These are phyloP conservation scores for Theobroma cacao DNA, from an alignment of 345 rosid genomes.

Conservation along the genomic window DNA sequence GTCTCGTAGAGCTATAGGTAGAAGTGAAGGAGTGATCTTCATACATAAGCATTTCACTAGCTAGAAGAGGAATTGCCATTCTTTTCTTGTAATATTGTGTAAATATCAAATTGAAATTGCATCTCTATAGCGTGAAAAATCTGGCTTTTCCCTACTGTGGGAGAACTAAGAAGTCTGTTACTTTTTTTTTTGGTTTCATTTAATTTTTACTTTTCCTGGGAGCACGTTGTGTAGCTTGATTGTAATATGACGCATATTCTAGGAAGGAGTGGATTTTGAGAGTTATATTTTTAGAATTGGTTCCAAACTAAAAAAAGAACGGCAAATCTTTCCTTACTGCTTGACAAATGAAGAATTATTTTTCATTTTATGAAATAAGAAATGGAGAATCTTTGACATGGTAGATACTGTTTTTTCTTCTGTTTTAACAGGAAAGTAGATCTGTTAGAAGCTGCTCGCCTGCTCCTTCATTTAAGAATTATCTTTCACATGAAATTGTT, in stretches of 20 bases:
- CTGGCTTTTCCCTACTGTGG: background rate
- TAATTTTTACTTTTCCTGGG: background rate
- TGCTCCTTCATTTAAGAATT: no score
- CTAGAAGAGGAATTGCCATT: background rate
- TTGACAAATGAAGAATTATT: no score
- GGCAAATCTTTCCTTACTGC: background rate
- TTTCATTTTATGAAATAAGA: background rate
- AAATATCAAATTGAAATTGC: background rate
- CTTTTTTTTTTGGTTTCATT: background rate
- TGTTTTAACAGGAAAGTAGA: background rate
- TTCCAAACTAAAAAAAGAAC: background rate
- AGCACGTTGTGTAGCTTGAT: background rate
- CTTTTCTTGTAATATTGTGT: background rate
- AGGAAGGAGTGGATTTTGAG: background rate
- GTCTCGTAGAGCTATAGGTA: background rate
- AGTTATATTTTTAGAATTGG: no score
- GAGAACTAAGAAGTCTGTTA: background rate
- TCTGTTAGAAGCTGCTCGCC: background rate
- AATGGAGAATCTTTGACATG: background rate
- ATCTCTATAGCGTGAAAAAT: background rate
- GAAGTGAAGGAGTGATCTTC: background rate
- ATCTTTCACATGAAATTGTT: no score
- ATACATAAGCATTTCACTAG: background rate
- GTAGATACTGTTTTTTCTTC: background rate
- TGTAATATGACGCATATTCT: background rate